A percentile compares a stretch with the other conserved stretches of the same genome.
phyloP scores from a whole-genome alignment of 768 basidiomycete genomes.

The Russula compacta region DNA sequence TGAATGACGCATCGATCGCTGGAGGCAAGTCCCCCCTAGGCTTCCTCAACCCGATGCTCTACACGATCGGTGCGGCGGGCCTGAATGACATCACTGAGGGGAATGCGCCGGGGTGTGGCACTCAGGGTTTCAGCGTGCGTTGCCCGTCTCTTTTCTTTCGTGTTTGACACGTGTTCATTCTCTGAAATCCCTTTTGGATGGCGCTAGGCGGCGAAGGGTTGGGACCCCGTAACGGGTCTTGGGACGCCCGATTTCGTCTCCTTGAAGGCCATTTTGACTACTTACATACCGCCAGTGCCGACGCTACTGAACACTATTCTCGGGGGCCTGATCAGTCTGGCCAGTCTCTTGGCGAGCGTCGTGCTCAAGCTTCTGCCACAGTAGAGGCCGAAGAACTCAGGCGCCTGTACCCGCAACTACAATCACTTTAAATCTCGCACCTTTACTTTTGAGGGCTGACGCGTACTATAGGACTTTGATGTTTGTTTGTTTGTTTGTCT shows the following conservation, averaged over 20 bases:
- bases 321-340: not conserved
- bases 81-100: constrained; percentile 33
- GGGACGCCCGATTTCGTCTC: constrained; percentile 29
- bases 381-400: not conserved
- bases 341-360: not conserved
- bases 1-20: constrained; percentile 32
- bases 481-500: not conserved
- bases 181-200: not conserved
- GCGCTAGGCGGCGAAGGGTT: constrained; percentile 26
- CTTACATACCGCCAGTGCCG: not conserved
- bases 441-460: not conserved
- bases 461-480: not conserved
- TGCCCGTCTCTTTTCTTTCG: not conserved
- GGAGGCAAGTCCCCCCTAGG: constrained; percentile 28
- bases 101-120: constrained; percentile 33
- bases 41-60: constrained; percentile 33
- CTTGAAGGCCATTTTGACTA: constrained; percentile 24
- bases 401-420: not conserved
- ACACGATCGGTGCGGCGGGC: constrained; percentile 19
- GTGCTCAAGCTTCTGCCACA: not conserved
- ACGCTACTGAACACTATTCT: not conserved
- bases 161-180: not conserved
- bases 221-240: constrained; percentile 31
- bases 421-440: not conserved
- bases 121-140: constrained; percentile 28